Percentiles rank a stretch among this genome's conserved stretches.
These are phyloP conservation scores for Lactarius sp. DNA, from an alignment of 768 basidiomycete genomes.

Conservation along the genomic window DNA sequence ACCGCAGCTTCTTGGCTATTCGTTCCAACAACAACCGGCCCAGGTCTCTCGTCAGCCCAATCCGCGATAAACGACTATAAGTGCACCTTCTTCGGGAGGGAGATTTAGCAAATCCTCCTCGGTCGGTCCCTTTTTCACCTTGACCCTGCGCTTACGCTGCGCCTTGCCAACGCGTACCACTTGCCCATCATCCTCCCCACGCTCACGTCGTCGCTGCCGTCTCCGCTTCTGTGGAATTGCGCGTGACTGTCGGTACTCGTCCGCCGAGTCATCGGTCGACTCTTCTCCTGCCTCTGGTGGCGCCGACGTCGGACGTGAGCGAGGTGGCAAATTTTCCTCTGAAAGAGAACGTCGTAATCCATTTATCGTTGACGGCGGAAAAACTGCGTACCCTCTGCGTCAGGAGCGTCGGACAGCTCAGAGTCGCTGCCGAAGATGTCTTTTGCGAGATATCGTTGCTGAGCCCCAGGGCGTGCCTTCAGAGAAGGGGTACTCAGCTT, in stretches of 20 bases:
- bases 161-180: constrained; percentile 43
- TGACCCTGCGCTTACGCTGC: constrained; percentile 43
- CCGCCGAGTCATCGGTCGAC: constrained; percentile 42
- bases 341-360: not conserved
- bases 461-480: constrained; percentile 9
- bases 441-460: constrained; percentile 22
- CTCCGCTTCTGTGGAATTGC: constrained; percentile 30
- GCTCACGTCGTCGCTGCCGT: constrained; percentile 24
- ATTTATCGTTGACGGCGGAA: not conserved
- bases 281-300: constrained; percentile 36
- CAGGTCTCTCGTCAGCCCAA: not conserved
- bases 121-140: constrained; percentile 34
- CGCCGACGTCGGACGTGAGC: constrained; percentile 32
- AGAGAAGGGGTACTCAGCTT: not conserved
- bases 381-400: constrained; percentile 14
- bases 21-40: not conserved
- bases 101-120: constrained; percentile 65
- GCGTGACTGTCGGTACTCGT: constrained; percentile 46
- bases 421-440: constrained; percentile 24
- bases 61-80: not conserved
- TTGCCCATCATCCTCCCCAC: constrained; percentile 30
- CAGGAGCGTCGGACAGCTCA: constrained; percentile 21
- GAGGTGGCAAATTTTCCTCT: constrained; percentile 40
- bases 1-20: constrained; percentile 66
- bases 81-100: constrained; percentile 71